Base-by-base conservation (phyloP, 371 early-diverging fungal species). In the Smittium mucronatum region DNA sequence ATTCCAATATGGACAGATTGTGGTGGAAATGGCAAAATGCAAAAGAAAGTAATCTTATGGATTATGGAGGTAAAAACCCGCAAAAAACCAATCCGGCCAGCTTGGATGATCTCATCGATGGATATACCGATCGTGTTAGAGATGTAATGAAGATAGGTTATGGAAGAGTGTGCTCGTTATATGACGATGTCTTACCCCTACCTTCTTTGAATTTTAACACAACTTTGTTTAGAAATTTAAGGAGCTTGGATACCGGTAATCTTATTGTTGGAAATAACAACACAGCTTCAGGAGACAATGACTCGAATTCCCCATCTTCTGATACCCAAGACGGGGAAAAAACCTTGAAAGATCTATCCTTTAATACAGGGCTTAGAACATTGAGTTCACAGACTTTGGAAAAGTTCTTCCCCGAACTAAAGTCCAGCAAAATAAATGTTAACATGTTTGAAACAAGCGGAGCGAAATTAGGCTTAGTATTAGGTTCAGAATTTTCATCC, bases 1-100 rank as follows among this genome's bases (percentile, higher is more conserved):
- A 83, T 58, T 78, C 78, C 36, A 79, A 81, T 57, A 69, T 84
- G n/a, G 83, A 83, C 70, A 79, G 80, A 32, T 70, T 83, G 63
- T 83, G 82, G 82, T 75, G 70, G 72, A 68, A 71, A 59, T 83
- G 80, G 80, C 84, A 83, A 71, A 73, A 76, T 69, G 63, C 34
- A 33, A 71, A 70, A n/a, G 60, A 30, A 5, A 26, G 32, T 0
- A 67, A 70, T 35, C 33, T 64, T 0, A 76, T 76, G 71, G 71
- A 70, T 11, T 47, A 67, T 60, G 57, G 64, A 25, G 72, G 72
- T 1, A 2, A 31, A 34, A 36, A 58, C 17, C 67, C 59, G 1
- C 33, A 57, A 5, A 34, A 63, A 34, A 5, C 34, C 11, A n/a
- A n/a, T n/a, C 30, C 26, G 25, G 58, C 34, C 16, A 1, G 1